These are phyloP conservation scores for Mycena latifolia DNA, from an alignment of 768 basidiomycete species.

Conservation along the genomic window DNA sequence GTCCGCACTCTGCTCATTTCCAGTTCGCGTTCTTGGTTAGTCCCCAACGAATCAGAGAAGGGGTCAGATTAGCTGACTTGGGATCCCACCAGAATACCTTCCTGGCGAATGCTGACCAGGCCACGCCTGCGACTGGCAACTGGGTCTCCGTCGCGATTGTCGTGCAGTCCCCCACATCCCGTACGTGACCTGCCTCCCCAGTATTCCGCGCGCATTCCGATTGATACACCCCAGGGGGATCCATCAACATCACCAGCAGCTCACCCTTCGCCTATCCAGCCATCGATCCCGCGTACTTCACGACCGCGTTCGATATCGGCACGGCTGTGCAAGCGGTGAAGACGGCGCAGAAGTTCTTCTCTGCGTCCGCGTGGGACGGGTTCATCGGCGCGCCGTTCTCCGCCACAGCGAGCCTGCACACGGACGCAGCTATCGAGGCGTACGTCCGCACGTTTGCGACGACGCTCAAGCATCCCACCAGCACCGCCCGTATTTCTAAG, in stretches of 20 bases:
- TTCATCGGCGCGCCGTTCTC: conserved; percentile 17
- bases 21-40: conserved; percentile 8
- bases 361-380: too few relatives aligned
- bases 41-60: not conserved
- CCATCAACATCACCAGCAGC: conserved; percentile 13
- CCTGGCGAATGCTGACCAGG: conserved; percentile 18
- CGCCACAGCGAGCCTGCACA: conserved; percentile 5
- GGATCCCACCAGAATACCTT: conserved; percentile 1
- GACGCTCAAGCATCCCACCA: conserved; percentile 19
- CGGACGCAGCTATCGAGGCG: conserved; percentile 22
- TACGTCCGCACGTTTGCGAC: conserved; percentile 16
- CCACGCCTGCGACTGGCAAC: conserved; percentile 6
- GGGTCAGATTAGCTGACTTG: not conserved
- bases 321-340: conserved; percentile 16
- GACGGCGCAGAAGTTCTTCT: conserved; percentile 7
- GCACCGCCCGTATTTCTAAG: conserved; percentile 27
- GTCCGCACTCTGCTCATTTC: conserved; percentile 21
- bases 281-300: conserved; percentile 22
- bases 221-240: conserved; percentile 2
- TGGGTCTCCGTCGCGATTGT: conserved; percentile 22
- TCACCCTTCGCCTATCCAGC: conserved; percentile 15
- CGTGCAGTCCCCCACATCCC: conserved; percentile 30
- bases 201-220: not conserved
- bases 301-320: conserved; percentile 18
- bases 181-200: not conserved